Evolutionary conservation across 176 grass and related monocot genomes (phyloP), one percentile per base, ranked within the genome.

Genomic region (Triticum timopheevii): DNA sequence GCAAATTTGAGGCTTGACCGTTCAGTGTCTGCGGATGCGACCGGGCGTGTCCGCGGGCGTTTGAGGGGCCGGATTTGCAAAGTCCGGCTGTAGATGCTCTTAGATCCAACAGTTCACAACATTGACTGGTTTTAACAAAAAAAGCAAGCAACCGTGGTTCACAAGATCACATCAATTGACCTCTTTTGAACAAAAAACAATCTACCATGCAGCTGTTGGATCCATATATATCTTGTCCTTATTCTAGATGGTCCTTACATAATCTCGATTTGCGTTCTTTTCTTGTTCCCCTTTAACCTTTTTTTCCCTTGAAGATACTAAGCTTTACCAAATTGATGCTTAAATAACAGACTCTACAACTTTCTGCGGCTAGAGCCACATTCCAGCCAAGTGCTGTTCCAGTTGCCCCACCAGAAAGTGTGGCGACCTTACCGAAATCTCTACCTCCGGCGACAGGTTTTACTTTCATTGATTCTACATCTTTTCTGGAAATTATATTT

Each of bases 301-400:
- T 89, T 82, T 82, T 38, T 68, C 30, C 17, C 1, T 86, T 86
- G 35, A 86, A 65, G 79, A 74, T 65, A 54, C 59, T 61, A 49
- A 49, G 16, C 62, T 87, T 87, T 69, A 85, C 72, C 65, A 85
- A 78, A 83, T 80, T 86, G 63, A 71, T 91, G 28, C 6, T 97
- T 86, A 70, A 80, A 76, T 77, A 80, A 82, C 92, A 96, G 93
- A 88, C 78, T 27, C 39, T 98, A 52, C 96, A 96, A 77, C 92
- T 96, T 84, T 96, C 96, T 76, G 93, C 90, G 36, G 92, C 96
- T 86, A 95, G 93, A 89, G 90, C 96, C 71, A 96, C 96, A 28
- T 79, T 80, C 44, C 92, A 78, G 77, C 76, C 66, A 10, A 56
- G 44, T 69, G 83, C 82, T 69, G 40, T 80, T 79, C 82, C 81